Evolutionary conservation across 192 early-diverging fungal genomes (phyloP).

Genomic region (Bifiguratus adelaidae): DNA sequence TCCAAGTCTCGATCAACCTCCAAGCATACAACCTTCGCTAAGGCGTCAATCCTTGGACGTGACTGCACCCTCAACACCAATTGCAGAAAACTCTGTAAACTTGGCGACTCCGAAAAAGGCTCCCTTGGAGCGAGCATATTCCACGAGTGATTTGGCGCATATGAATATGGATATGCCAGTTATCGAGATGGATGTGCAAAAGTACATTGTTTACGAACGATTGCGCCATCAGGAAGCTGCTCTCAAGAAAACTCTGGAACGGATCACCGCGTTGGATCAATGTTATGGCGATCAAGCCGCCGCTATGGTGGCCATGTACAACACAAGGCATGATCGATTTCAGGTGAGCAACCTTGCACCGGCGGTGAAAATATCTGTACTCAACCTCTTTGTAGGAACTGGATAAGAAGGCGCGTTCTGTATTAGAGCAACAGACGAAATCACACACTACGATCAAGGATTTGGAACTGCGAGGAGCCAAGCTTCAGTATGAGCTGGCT

Average conservation of each 20-base stretch:
- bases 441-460: slow-evolving; percentile 10
- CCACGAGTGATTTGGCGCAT: too few relatives aligned
- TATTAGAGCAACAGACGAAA: background rate
- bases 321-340: too few relatives aligned
- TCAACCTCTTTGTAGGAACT: background rate
- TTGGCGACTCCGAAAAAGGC: too few relatives aligned
- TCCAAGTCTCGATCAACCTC: too few relatives aligned
- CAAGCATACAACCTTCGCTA: too few relatives aligned
- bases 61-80: too few relatives aligned
- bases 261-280: slow-evolving; percentile 2
- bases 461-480: slow-evolving; percentile 18
- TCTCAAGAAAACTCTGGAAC: background rate
- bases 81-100: too few relatives aligned
- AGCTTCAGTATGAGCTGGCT: slow-evolving; percentile 25
- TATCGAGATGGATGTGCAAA: slow-evolving; percentile 22
- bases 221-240: slow-evolving; percentile 9
- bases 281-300: slow-evolving; percentile 1
- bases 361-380: slow-evolving; percentile 3
- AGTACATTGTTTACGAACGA: slow-evolving; percentile 21
- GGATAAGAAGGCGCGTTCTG: background rate
- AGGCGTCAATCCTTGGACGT: too few relatives aligned
- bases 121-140: too few relatives aligned
- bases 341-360: background rate
- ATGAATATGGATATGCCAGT: too few relatives aligned
- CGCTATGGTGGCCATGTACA: slow-evolving; percentile 1